Evolutionary conservation across 169 alveolate species (phyloP).

Genomic region (Eimeria zaria): DNA sequence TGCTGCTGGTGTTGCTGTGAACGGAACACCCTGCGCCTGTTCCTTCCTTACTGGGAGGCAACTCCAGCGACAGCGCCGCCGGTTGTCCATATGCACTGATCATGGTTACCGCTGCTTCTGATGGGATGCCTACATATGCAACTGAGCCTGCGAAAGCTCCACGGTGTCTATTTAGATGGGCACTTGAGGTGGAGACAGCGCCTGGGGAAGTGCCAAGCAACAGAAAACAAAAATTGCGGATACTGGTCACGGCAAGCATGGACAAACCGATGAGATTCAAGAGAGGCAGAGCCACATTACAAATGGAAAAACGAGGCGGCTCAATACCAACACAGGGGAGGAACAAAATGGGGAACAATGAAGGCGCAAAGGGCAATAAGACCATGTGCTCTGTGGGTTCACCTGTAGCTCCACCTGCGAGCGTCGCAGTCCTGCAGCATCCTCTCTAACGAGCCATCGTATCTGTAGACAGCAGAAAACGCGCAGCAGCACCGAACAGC

Average conservation of each 20-base stretch:
- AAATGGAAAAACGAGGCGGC: neutral
- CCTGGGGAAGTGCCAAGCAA: neutral
- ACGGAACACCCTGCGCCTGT: neutral
- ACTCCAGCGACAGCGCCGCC: constrained; percentile 6
- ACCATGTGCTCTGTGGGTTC: neutral
- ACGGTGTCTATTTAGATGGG: neutral
- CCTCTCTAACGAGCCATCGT: constrained; percentile 8
- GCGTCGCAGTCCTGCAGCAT: constrained; percentile 40
- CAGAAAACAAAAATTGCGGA: neutral
- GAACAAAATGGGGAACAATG: neutral
- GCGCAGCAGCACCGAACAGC: neutral
- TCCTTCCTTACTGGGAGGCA: constrained; percentile 6
- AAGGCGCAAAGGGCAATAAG: neutral
- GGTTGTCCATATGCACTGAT: constrained; percentile 53
- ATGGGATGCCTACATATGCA: neutral
- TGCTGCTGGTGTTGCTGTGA: neutral
- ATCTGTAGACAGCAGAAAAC: neutral
- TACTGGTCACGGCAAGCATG: neutral
- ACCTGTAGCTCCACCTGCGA: constrained; percentile 49
- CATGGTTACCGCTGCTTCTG: constrained; percentile 1
- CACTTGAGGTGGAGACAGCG: constrained; percentile 37
- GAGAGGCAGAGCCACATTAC: neutral
- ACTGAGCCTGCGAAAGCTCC: neutral
- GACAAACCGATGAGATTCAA: neutral
- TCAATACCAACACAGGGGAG: neutral